Evolutionary conservation across 495 filamentous ascomycete genomes (phyloP).

Genomic region (Aspergillus carlsbadensis): DNA sequence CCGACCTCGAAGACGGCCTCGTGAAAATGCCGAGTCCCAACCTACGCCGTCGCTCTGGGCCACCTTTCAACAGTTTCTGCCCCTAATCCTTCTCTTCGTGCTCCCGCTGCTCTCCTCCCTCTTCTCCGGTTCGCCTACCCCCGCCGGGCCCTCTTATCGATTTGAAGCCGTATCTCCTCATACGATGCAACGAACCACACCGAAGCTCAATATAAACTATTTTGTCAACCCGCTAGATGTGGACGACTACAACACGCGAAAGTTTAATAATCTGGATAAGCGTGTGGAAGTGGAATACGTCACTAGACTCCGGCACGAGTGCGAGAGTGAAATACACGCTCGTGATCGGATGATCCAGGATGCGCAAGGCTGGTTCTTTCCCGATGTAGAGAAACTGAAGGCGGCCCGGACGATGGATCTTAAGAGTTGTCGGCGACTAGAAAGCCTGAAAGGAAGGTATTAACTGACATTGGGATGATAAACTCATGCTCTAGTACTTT

Average conservation of each 20-base stretch:
- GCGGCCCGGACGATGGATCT: slow-evolving; percentile 60
- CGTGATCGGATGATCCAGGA: slow-evolving; percentile 68
- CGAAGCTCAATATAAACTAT: slow-evolving; percentile 71
- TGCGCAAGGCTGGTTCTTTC: slow-evolving; percentile 86
- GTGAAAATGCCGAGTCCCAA: slow-evolving; percentile 57
- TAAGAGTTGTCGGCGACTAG: slow-evolving; percentile 54
- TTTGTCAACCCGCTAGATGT: slow-evolving; percentile 80
- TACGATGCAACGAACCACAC: slow-evolving; percentile 70
- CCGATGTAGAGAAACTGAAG: slow-evolving; percentile 74
- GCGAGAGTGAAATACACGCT: slow-evolving; percentile 65
- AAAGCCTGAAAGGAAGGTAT: slow-evolving; percentile 41
- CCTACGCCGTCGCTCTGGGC: slow-evolving; percentile 43
- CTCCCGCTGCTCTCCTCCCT: slow-evolving; percentile 81
- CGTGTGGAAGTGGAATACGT: slow-evolving; percentile 73
- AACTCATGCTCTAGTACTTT: not conserved
- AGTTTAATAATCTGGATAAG: slow-evolving; percentile 72
- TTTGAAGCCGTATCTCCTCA: slow-evolving; percentile 70
- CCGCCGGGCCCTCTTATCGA: slow-evolving; percentile 64
- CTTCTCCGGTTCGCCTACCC: slow-evolving; percentile 61
- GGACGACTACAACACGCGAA: slow-evolving; percentile 59
- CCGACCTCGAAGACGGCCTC: slow-evolving; percentile 65
- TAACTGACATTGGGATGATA: slow-evolving; percentile 16
- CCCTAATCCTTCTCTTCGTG: slow-evolving; percentile 84
- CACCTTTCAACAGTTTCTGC: slow-evolving; percentile 65
- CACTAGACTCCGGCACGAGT: slow-evolving; percentile 60